A percentile compares a stretch with the other conserved stretches of the same genome.
Evolutionary conservation across 306 rosid genomes (phyloP).

Genomic region (Rosa chinensis): DNA sequence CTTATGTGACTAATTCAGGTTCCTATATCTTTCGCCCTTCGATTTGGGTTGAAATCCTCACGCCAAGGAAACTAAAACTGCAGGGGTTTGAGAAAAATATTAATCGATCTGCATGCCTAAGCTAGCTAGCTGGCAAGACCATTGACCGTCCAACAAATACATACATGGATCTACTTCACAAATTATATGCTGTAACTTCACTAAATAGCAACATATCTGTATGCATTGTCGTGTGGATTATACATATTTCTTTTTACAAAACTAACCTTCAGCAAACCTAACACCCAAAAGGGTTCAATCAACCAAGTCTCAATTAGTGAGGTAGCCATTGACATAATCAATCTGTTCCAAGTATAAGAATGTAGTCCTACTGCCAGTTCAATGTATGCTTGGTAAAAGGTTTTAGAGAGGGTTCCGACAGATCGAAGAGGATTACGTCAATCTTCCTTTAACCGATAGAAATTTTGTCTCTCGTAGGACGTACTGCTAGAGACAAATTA

Average conservation of each 20-base stretch:
- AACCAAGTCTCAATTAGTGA: not conserved
- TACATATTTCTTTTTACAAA: not conserved
- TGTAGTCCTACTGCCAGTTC: not conserved
- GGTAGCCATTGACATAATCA: not conserved
- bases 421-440: not conserved
- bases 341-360: not conserved
- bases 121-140: constrained; percentile 34
- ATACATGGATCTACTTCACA: constrained; percentile 24
- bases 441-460: not conserved
- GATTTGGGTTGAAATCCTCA: constrained; percentile 35
- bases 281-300: not conserved
- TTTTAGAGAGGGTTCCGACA: not conserved
- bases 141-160: constrained; percentile 42
- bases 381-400: not conserved
- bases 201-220: constrained; percentile 26
- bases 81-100: constrained; percentile 13
- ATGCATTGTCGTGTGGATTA: constrained; percentile 6
- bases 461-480: not conserved
- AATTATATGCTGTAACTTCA: constrained; percentile 30
- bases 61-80: constrained; percentile 36
- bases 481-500: not conserved
- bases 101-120: not conserved
- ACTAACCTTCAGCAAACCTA: not conserved
- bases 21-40: constrained; percentile 11
- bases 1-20: not conserved